Conservation (phyloP, 1,284 basidiomycete genomes). For the Malassezia dermatis region DNA sequence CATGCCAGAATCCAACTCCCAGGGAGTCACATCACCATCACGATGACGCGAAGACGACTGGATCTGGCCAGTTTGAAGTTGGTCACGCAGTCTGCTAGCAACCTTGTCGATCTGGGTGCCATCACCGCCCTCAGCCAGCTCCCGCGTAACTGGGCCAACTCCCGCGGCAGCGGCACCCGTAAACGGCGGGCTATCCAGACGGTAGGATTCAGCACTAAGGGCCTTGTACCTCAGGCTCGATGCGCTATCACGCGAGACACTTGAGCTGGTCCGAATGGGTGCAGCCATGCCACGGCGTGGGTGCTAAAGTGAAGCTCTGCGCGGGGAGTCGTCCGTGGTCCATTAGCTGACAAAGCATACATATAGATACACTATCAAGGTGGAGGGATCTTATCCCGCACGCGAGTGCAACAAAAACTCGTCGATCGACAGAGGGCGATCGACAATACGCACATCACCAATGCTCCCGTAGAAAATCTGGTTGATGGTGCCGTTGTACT, state of each 20-base stretch:
- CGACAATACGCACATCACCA: conserved; percentile 6
- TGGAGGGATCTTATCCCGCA: not conserved
- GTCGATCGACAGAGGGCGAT: not conserved
- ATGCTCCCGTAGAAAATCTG: conserved; percentile 6
- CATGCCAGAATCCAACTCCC: conserved; percentile 18
- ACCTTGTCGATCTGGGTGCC: conserved; percentile 15
- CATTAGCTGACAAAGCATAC: not conserved
- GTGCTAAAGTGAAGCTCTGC: not conserved
- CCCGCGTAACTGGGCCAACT: conserved; percentile 29
- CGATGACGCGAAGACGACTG: conserved; percentile 21
- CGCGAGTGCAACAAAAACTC: not conserved
- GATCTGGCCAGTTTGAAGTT: conserved; percentile 15
- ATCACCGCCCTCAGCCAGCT: conserved; percentile 9
- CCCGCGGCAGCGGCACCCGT: conserved; percentile 38
- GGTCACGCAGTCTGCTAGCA: conserved; percentile 15
- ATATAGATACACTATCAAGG: not conserved
- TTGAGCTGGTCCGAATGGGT: not conserved
- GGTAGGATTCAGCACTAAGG: conserved; percentile 41
- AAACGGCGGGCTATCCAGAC: conserved; percentile 45
- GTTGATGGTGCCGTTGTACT: not conserved
- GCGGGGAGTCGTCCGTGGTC: not conserved
- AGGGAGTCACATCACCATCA: conserved; percentile 32
- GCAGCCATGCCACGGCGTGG: not conserved
- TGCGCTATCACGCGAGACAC: not conserved
- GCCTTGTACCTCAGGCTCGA: conserved; percentile 38